A percentile compares a stretch with the other conserved stretches of the same genome.
Evolutionary conservation across 1,284 basidiomycete species (phyloP).

Genomic region (Fereydounia khargensis): DNA sequence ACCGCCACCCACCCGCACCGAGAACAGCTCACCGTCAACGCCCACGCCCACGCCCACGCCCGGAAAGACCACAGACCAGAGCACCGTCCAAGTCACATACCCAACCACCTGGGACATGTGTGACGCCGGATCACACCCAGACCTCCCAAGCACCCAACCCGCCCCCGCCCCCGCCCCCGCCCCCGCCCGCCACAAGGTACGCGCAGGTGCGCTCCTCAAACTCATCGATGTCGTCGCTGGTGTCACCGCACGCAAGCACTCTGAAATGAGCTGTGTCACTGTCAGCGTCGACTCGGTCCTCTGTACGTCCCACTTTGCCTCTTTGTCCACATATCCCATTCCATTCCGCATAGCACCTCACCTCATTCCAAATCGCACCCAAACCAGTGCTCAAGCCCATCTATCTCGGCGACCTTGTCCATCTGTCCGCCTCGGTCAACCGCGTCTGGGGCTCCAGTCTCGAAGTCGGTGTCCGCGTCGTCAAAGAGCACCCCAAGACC

Average conservation of each 20-base stretch:
- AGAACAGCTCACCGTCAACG: neutral
- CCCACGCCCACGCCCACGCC: neutral
- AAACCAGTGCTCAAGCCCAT: conserved; percentile 52
- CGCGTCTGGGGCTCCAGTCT: conserved; percentile 57
- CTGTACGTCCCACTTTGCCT: too few relatives aligned
- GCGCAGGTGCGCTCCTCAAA: conserved; percentile 58
- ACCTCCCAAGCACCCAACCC: neutral
- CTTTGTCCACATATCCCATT: neutral
- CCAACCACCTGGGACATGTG: conserved; percentile 39
- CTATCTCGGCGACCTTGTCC: conserved; percentile 45
- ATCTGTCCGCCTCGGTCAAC: conserved; percentile 57
- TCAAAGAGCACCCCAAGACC: conserved; percentile 45
- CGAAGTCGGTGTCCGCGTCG: conserved; percentile 58
- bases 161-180: neutral
- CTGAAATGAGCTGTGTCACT: conserved; percentile 56
- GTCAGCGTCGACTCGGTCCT: conserved; percentile 56
- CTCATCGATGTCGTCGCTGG: conserved; percentile 59
- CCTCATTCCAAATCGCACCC: neutral
- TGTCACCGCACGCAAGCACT: conserved; percentile 57
- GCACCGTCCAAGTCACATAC: conserved; percentile 38
- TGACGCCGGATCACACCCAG: conserved; percentile 5
- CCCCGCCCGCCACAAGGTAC: conserved; percentile 23
- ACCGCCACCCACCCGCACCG: neutral
- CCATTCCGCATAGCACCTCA: neutral
- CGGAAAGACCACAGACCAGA: conserved; percentile 29